Conservation (phyloP, 176 grass and related monocot species). For the Aegilops longissima region DNA sequence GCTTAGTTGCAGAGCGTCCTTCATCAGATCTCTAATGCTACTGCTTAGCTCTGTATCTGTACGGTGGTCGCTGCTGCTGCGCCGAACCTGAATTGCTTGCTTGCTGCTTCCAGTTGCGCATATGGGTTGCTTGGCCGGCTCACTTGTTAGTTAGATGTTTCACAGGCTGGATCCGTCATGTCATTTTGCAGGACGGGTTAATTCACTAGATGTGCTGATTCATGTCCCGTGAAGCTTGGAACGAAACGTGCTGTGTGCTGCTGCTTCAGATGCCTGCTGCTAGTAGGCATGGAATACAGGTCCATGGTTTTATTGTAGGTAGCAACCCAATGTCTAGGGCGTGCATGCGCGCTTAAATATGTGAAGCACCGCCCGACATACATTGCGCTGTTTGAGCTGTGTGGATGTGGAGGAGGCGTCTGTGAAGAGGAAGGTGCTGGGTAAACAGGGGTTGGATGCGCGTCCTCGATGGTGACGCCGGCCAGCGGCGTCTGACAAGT, state of each 20-base stretch:
- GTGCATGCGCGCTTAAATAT: not conserved
- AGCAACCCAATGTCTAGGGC: not conserved
- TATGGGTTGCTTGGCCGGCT: not conserved
- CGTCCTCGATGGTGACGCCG: no score
- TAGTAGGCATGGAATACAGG: not conserved
- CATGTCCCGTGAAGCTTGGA: not conserved
- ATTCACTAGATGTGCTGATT: not conserved
- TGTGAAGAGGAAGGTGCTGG: not conserved
- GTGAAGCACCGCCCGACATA: no score
- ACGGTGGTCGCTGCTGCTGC: not conserved
- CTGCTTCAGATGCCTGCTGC: not conserved
- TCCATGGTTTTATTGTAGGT: not conserved
- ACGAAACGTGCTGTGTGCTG: not conserved
- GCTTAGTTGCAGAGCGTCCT: no score
- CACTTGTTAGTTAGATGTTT: not conserved
- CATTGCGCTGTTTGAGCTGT: not conserved
- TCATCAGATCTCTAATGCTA: no score
- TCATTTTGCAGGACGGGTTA: not conserved
- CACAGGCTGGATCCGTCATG: no score
- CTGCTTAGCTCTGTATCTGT: no score
- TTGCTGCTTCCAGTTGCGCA: not conserved
- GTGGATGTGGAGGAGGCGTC: not conserved
- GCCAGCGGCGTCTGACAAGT: no score
- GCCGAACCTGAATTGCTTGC: not conserved
- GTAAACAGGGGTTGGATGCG: not conserved